These are phyloP conservation scores for Gentiana macrophylla DNA, from an alignment of 257 asterid species.

Conservation along the genomic window DNA sequence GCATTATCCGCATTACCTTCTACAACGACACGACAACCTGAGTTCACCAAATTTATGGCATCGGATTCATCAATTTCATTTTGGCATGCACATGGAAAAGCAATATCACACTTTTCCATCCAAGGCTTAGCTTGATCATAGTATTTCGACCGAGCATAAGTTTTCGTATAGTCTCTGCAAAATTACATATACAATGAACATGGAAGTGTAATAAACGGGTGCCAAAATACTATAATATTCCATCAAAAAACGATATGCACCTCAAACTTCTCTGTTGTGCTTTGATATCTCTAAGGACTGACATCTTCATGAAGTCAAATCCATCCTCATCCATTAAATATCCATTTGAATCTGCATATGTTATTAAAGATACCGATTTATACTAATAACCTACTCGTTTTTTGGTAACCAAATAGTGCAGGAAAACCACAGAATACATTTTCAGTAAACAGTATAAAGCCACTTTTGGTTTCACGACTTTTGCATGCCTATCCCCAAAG, in stretches of 20 bases:
- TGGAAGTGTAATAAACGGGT: background rate
- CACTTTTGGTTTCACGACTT: too few species aligned
- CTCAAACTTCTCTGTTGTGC: conserved; percentile 90
- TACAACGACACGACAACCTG: conserved; percentile 81
- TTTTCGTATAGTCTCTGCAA: conserved; percentile 91
- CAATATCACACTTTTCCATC: conserved; percentile 92
- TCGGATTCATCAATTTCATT: conserved; percentile 91
- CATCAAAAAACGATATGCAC: conserved; percentile 23
- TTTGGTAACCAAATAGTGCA: too few species aligned
- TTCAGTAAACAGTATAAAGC: too few species aligned
- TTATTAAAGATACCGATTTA: too few species aligned
- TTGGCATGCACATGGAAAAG: conserved; percentile 93
- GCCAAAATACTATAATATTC: background rate
- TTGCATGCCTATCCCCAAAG: too few species aligned
- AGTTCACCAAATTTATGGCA: conserved; percentile 77
- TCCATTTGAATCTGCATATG: conserved; percentile 73
- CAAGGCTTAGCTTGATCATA: conserved; percentile 92
- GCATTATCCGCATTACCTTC: conserved; percentile 47
- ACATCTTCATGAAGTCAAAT: conserved; percentile 84
- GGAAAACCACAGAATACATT: too few species aligned
- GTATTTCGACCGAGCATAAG: conserved; percentile 93
- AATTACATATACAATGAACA: background rate
- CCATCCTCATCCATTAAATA: conserved; percentile 98
- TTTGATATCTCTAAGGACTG: conserved; percentile 80
- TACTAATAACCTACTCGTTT: too few species aligned